Percentiles rank a stretch among this genome's conserved stretches.
These are phyloP conservation scores for Centaurea solstitialis DNA, from an alignment of 129 eudicot genomes.

Conservation along the genomic window DNA sequence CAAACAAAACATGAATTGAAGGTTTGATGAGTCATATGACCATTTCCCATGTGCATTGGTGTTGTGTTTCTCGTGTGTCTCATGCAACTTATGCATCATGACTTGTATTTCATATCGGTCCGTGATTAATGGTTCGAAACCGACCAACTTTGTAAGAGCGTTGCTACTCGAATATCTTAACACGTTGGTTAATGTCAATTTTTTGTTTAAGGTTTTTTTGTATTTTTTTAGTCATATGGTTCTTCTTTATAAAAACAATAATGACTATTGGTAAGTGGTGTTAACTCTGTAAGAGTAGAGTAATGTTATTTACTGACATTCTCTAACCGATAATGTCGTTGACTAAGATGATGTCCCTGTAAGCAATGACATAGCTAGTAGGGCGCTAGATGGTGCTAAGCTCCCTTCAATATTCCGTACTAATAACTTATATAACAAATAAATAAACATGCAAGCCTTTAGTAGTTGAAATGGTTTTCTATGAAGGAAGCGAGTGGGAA, in stretches of 20 bases:
- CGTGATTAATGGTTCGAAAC: neutral
- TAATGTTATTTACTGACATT: neutral
- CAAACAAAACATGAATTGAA: slow-evolving; percentile 15
- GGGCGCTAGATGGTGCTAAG: too few relatives aligned
- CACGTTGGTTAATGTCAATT: neutral
- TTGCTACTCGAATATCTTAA: neutral
- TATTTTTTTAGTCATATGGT: neutral
- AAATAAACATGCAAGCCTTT: too few relatives aligned
- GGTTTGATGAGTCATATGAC: neutral
- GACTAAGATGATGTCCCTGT: neutral
- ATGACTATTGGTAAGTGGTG: neutral
- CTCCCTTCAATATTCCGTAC: too few relatives aligned
- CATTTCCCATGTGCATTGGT: neutral
- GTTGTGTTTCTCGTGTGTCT: neutral
- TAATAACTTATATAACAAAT: too few relatives aligned
- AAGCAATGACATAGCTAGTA: too few relatives aligned
- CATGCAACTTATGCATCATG: neutral
- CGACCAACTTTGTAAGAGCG: neutral
- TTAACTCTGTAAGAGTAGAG: neutral
- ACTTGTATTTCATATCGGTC: neutral
- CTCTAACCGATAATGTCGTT: neutral
- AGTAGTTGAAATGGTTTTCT: too few relatives aligned
- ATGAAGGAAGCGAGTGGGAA: too few relatives aligned
- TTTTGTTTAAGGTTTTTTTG: neutral
- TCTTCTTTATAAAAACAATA: neutral